A percentile compares a stretch with the other conserved stretches of the same genome.
Conservation (phyloP, 768 basidiomycete species). For the Trametes maxima region DNA sequence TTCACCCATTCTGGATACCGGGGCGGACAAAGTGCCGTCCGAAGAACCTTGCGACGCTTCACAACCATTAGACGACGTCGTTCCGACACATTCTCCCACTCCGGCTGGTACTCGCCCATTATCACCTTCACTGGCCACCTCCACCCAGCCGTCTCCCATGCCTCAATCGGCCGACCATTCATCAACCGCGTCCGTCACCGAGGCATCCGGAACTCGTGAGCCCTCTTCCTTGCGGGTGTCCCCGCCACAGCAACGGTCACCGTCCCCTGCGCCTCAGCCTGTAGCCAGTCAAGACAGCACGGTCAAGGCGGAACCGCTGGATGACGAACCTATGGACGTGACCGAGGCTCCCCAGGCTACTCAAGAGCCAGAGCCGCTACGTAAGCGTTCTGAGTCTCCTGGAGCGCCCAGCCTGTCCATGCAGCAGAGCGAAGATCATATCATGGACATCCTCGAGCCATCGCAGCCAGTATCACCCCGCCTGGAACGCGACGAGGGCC, state of each 20-base stretch:
- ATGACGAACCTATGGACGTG: conserved; percentile 12
- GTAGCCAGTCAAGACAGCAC: conserved; percentile 2
- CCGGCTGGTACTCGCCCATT: conserved; percentile 14
- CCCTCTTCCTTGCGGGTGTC: conserved; percentile 22
- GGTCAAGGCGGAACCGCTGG: conserved; percentile 12
- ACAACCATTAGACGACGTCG: conserved; percentile 6
- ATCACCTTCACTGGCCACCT: not conserved
- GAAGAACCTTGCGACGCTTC: conserved; percentile 12
- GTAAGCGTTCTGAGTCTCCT: not conserved
- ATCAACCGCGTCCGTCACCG: not conserved
- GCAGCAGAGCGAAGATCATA: conserved; percentile 17
- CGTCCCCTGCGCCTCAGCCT: conserved; percentile 8
- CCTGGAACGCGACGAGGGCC: not conserved
- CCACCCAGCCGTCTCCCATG: conserved; percentile 6
- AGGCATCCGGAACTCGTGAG: conserved; percentile 7
- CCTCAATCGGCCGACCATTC: conserved; percentile 6
- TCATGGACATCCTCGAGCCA: conserved; percentile 15
- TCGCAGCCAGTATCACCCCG: not conserved
- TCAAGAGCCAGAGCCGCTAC: conserved; percentile 2
- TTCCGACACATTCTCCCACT: conserved; percentile 9
- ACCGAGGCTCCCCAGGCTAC: not conserved
- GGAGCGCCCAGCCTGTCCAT: conserved; percentile 1
- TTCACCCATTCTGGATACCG: conserved; percentile 1
- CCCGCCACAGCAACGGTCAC: conserved; percentile 27
- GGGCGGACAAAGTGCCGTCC: not conserved